phyloP scores from a whole-genome alignment of 768 basidiomycete genomes.

The Mycena kentingensis region DNA sequence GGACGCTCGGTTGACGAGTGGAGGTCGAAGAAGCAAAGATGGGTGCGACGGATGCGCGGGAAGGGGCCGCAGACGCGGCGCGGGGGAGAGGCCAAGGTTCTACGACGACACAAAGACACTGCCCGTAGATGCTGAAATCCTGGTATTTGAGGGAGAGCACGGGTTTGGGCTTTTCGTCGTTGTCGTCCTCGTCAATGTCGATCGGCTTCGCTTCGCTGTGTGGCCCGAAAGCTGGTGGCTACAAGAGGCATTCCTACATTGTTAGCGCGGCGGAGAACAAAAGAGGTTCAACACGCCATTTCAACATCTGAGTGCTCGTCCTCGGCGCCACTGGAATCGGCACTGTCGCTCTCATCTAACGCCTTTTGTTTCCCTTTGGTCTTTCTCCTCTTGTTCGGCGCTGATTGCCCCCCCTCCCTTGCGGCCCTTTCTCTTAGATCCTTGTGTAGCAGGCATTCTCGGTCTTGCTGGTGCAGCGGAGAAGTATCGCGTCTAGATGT shows the following conservation, averaged over 20 bases:
- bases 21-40: conserved; percentile 23
- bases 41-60: conserved; percentile 29
- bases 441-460: conserved; percentile 13
- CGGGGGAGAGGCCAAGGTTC: conserved; percentile 74
- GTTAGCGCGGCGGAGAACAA: neutral
- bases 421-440: conserved; percentile 20
- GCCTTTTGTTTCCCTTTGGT: conserved; percentile 40
- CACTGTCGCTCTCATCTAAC: conserved; percentile 25
- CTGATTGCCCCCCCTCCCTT: conserved; percentile 24
- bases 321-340: conserved; percentile 24
- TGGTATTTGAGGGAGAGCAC: conserved; percentile 64
- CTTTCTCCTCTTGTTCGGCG: conserved; percentile 38
- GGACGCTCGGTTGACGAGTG: conserved; percentile 34
- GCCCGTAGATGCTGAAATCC: conserved; percentile 69
- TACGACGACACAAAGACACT: conserved; percentile 79
- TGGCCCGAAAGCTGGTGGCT: too few relatives aligned
- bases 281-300: conserved; percentile 9
- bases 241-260: neutral
- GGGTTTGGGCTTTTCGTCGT: conserved; percentile 75
- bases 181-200: conserved; percentile 58
- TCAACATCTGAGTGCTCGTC: conserved; percentile 21
- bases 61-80: conserved; percentile 32
- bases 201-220: conserved; percentile 32
- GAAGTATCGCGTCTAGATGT: conserved; percentile 42
- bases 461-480: conserved; percentile 33